Base-by-base conservation (phyloP, 2,329 filamentous ascomycete genomes). In the Aspergillus hiratsukae region DNA sequence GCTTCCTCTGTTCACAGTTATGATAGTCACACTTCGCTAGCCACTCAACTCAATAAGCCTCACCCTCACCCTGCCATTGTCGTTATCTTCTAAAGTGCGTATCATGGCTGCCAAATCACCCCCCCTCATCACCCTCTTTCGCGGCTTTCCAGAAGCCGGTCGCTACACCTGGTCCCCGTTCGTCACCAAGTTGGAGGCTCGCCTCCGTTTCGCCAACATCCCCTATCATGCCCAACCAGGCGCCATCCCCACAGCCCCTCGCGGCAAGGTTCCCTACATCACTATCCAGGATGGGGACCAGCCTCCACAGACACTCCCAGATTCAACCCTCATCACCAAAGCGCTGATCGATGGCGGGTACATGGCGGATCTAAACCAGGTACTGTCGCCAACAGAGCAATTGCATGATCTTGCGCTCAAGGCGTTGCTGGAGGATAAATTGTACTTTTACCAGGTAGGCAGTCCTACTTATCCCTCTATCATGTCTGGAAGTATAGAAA, bases 201-300 rank as follows among this genome's bases (percentile, higher is more conserved):
- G 84, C 14, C 75, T 87, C 5, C 83, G 85, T 14, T 78, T 85
- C 60, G 76, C 76, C 1, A 66, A 69, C 1, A 51, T 85, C 2
- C 41, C 68, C 0, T 87, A 87, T 68, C 64, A 60, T 17, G 64
- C 70, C 4, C 78, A 72, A 2, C 59, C 60, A 3, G 84, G 84
- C 1, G 80, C 80, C 0, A 66, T 76, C 0, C 64, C 61, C 43
- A 66, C 71, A 0, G 80, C 75, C 0, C 84, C 85, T 0, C 78
- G 74, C 51, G 82, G 83, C 43, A 87, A 87, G 69, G 80, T 87
- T 9, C 84, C 84, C 0, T 87, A 87, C 63, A 54, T 86, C 23
- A 71, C 76, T 29, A 57, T 77, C 37, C 51, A 54, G 2, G 54
- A 55, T 1, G 46, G 27, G 2, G 61, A 62, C 19, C 57, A 61